Evolutionary conservation across 768 basidiomycete species (phyloP), one percentile per base, ranked within the genome.

Genomic region (Leccinum sublutescens): DNA sequence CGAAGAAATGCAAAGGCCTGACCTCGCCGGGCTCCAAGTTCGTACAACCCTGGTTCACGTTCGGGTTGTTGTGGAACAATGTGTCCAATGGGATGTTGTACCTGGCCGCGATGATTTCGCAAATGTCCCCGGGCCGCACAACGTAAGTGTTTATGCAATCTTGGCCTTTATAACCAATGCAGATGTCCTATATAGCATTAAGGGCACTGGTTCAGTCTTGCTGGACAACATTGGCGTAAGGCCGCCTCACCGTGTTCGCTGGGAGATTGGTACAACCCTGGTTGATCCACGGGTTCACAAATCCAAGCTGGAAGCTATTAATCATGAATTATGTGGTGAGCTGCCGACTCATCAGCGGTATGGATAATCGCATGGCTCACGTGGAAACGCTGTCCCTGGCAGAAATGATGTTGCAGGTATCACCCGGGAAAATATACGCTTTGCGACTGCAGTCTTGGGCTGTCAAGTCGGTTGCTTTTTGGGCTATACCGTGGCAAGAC

Each of bases 301-400:
- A 57, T 23, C 80, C 79, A 59, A 89, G 80, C 70, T 89, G 87
- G 74, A 78, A 85, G 0, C 83, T 85, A 60, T 51, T 36, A 25
- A 12, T 40, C 10, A 21, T 17, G 19, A 31, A 7, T 2, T 4
- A 12, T 21, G 14, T 4, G 33, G 27, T 57, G 8, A 59, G 56
- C 54, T 11, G 21, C 8, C 31, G 17, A 55, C 15, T 40, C 40
- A 43, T 43, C 38, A 17, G 17, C 2, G n/a, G 17, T 43, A 19
- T n/a, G 9, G 0, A 8, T 19, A 11, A n/a, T 43, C n/a, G 40
- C 40, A 10, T 43, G 17, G n/a, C 40, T 43, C 40, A 43, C 40
- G 17, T 43, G 40, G 40, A 43, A 8, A 10, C 8, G 5, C 17
- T 0, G 40, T n/a, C 9, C n/a, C 10, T n/a, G 17, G n/a, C n/a